Evolutionary conservation across 441 rosid species (phyloP), one percentile per base, ranked within the genome.

Genomic region (Erysimum pusillum): DNA sequence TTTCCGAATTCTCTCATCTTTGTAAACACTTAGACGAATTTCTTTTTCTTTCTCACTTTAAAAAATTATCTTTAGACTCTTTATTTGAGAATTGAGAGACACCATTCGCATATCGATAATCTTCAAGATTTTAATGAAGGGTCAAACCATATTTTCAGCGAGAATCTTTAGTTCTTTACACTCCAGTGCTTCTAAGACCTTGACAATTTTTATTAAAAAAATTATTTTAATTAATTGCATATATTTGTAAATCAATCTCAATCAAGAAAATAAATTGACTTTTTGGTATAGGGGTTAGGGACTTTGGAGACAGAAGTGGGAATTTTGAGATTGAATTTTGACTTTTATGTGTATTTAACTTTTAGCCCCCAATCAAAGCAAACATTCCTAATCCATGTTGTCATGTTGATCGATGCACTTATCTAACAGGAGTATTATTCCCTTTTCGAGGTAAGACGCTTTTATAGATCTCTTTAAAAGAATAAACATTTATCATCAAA

Each of bases 331-430:
- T 42, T 63, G 25, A 34, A 42, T 54, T 18, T 64, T 54, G 65
- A 45, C 65, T 34, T 64, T 61, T 64, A 0, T 32, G 15, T 13
- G 48, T 41, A 14, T 73, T 32, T 41, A 20, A 41, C 70, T 53
- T 63, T 31, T 53, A 73, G 25, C 6, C 12, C 18, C 36, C 56
- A 73, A 73, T 73, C 35, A 73, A 73, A 41, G 45, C 57, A 53
- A 53, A 63, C 45, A 53, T 41, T 41, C 0, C 31, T 41, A 0
- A 53, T 64, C 35, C 36, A 32, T 54, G 22, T 61, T 72, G 61
- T 73, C 69, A 63, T 7, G 35, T 54, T 64, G 57, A 73, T 74
- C 12, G 64, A 12, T 64, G 4, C 38, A 54, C 57, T 52, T 42
- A 63, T 53, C 64, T 7, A 32, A 32, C 28, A 18, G 38, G 4